Evolutionary conservation across 2,329 filamentous ascomycete genomes (phyloP), one percentile per base, ranked within the genome.

Genomic region (Didymella exigua): DNA sequence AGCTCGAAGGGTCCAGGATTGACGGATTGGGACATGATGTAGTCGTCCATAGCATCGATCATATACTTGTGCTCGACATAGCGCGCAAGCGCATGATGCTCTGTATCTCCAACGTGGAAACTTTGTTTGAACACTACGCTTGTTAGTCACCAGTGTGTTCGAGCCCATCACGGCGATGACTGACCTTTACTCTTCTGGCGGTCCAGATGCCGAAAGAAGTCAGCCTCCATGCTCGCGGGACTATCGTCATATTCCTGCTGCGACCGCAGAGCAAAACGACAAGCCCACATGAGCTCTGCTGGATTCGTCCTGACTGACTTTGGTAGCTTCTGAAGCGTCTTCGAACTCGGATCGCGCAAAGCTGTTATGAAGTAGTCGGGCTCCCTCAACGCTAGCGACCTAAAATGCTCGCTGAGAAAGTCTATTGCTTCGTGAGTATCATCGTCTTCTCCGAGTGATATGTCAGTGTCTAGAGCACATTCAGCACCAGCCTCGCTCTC

Each of bases 41-140:
- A 61, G 3, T 56, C 29, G 36, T 67, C 67, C 65, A 65, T 65
- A 11, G 69, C 67, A n/a, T 63, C 59, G 26, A 77, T 62, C 50
- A 81, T 72, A 3, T 68, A 64, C 37, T 69, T 67, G 18, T 73
- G 70, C 46, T 79, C 75, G 1, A 67, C 42, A 56, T 78, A 79
- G 46, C 68, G 72, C 37, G 71, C 65, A 23, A 73, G 70, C 0
- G 74, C 73, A 3, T 74, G 69, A 0, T 77, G 75, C 42, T 78
- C 75, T 1, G 79, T 60, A 40, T 82, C 79, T 5, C 72, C 78
- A 5, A 71, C 66, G 51, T 81, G 79, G 68, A 78, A 81, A 24
- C 70, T 68, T 41, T 79, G 68, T 45, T 81, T 78, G 64, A 79
- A 78, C 7, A 67, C 67, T 74, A 46, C 48, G 2, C 0, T 34